Percentiles rank a stretch among this genome's conserved stretches.
Evolutionary conservation across 805 yeast species (phyloP).

Genomic region (Komagataella pseudopastoris): DNA sequence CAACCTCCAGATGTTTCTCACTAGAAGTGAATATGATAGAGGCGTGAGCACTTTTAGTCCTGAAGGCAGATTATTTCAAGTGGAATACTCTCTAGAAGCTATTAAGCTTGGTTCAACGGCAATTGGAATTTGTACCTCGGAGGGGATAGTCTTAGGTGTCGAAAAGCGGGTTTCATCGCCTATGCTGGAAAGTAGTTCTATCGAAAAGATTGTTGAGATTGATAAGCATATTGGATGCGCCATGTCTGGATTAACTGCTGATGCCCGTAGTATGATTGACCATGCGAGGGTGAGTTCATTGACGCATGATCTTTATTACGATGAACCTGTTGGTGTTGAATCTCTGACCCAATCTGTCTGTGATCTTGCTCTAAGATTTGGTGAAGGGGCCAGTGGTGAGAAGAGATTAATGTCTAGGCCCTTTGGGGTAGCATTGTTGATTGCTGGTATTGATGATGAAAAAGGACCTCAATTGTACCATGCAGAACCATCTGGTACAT

Average conservation of each 20-base stretch:
- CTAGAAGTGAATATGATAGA: conserved; percentile 99
- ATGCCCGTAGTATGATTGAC: conserved; percentile 96
- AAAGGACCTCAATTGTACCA: conserved; percentile 94
- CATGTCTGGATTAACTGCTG: conserved; percentile 97
- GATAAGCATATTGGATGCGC: conserved; percentile 96
- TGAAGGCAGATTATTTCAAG: conserved; percentile 96
- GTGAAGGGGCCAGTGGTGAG: conserved; percentile 95
- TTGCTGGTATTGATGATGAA: conserved; percentile 88
- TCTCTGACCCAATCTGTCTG: conserved; percentile 93
- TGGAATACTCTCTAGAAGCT: conserved; percentile 94
- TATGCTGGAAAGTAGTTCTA: conserved; percentile 79
- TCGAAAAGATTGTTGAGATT: conserved; percentile 91
- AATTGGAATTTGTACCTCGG: conserved; percentile 88
- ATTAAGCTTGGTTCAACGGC: conserved; percentile 97
- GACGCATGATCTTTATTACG: conserved; percentile 80
- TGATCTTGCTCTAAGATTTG: conserved; percentile 90
- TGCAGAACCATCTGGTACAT: conserved; percentile 99
- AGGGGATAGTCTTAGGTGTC: conserved; percentile 93
- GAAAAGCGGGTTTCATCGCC: conserved; percentile 95
- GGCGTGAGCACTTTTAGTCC: conserved; percentile 99
- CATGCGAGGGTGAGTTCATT: conserved; percentile 89
- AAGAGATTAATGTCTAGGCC: conserved; percentile 96
- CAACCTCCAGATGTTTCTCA: conserved; percentile 61
- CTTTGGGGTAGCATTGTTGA: conserved; percentile 92
- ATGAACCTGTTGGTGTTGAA: conserved; percentile 87